Conservation (phyloP, 495 filamentous ascomycete genomes). For the Monascus purpureus region DNA sequence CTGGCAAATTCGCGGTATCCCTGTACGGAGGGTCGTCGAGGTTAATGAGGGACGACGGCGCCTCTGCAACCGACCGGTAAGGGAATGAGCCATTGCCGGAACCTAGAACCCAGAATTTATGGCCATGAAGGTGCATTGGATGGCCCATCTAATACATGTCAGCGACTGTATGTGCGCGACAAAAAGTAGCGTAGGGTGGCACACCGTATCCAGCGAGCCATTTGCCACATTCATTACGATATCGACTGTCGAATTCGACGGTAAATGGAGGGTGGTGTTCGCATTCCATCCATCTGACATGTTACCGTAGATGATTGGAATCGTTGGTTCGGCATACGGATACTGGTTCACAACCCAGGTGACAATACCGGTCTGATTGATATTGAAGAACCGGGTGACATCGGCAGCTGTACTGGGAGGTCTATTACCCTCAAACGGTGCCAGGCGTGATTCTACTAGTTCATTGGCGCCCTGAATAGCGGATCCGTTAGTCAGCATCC, state of each 20-base stretch:
- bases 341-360: conserved; percentile 6
- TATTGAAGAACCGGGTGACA: conserved; percentile 2
- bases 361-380: conserved; percentile 9
- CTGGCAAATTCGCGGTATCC: conserved; percentile 7
- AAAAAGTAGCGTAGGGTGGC: too few relatives aligned
- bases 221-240: conserved; percentile 9
- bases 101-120: conserved; percentile 13
- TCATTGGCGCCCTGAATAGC: not conserved
- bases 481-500: too few relatives aligned
- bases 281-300: conserved; percentile 9
- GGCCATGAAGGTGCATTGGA: conserved; percentile 10
- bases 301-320: conserved; percentile 6
- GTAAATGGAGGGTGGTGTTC: conserved; percentile 8
- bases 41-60: conserved; percentile 7
- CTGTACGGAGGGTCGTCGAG: conserved; percentile 8
- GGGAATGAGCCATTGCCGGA: conserved; percentile 8
- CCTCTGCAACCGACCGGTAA: conserved; percentile 6
- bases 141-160: conserved; percentile 5
- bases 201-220: too few relatives aligned
- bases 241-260: conserved; percentile 9
- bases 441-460: conserved; percentile 2
- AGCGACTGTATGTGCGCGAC: too few relatives aligned
- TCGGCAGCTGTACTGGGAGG: conserved; percentile 4
- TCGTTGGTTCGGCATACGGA: conserved; percentile 5
- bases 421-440: conserved; percentile 3